These are phyloP conservation scores for Candida labiduridarum DNA, from an alignment of 1,139 yeast species.

Conservation along the genomic window DNA sequence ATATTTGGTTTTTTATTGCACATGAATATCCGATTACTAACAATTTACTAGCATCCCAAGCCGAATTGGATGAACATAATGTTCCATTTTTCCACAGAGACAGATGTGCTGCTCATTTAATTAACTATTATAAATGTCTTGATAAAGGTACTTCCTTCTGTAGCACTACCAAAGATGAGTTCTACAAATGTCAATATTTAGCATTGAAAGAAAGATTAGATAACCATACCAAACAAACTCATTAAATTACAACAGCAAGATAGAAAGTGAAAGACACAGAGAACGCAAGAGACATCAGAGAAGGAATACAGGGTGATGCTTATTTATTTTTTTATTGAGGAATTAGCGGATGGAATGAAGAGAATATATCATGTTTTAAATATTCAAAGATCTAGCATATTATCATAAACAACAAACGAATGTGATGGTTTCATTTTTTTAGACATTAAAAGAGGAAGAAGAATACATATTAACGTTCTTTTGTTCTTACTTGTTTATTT, in stretches of 20 bases:
- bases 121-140: slow-evolving; percentile 48
- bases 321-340: not conserved
- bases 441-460: not conserved
- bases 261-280: not conserved
- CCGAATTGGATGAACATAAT: slow-evolving; percentile 45
- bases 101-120: slow-evolving; percentile 49
- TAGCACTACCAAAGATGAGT: slow-evolving; percentile 43
- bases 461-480: not conserved
- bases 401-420: not conserved
- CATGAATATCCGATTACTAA: slow-evolving; percentile 10
- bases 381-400: slow-evolving; percentile 1
- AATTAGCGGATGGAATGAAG: not conserved
- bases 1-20: no score
- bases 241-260: slow-evolving; percentile 5
- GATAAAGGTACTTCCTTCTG: slow-evolving; percentile 51
- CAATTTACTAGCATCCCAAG: slow-evolving; percentile 25
- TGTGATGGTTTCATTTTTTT: not conserved
- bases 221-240: slow-evolving; percentile 19
- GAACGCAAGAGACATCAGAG: not conserved
- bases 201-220: slow-evolving; percentile 49
- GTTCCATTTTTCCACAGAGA: slow-evolving; percentile 52
- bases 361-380: not conserved
- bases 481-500: not conserved
- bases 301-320: not conserved
- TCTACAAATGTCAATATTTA: slow-evolving; percentile 50